phyloP scores from a whole-genome alignment of 768 basidiomycete genomes.

The Rhizopogon vulgaris region DNA sequence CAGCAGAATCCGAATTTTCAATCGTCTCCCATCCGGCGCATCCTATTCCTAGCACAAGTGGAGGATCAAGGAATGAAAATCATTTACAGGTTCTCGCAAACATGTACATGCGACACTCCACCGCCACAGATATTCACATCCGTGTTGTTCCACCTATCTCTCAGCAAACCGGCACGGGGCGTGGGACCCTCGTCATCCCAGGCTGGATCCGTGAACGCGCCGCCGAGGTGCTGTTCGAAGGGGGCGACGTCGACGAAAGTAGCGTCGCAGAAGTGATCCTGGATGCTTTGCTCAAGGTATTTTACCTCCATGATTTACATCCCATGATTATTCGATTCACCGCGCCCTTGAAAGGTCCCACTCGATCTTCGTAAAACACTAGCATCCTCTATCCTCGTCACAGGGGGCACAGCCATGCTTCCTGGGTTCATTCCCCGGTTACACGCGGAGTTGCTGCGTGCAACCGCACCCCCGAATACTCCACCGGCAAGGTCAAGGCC shows the following conservation, averaged over 20 bases:
- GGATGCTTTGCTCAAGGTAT: conserved; percentile 69
- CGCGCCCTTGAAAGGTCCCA: conserved; percentile 52
- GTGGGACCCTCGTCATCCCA: conserved; percentile 77
- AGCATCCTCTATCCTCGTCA: conserved; percentile 77
- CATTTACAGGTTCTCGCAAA: conserved; percentile 56
- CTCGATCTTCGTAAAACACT: conserved; percentile 85
- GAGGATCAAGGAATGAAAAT: conserved; percentile 10
- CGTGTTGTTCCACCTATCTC: conserved; percentile 59
- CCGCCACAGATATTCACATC: conserved; percentile 68
- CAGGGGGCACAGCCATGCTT: conserved; percentile 86
- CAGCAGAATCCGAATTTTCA: conserved; percentile 52
- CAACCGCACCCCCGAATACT: conserved; percentile 38
- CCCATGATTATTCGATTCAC: background rate
- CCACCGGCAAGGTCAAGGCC: conserved; percentile 34
- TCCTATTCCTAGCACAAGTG: conserved; percentile 15
- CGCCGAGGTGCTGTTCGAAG: conserved; percentile 86
- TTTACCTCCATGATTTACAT: background rate
- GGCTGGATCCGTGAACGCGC: conserved; percentile 94
- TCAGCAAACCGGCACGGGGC: conserved; percentile 66
- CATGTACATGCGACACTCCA: conserved; percentile 72
- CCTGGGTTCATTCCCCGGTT: conserved; percentile 91
- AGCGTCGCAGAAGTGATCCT: conserved; percentile 81
- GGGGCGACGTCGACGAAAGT: conserved; percentile 82
- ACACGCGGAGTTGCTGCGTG: conserved; percentile 67
- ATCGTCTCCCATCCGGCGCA: conserved; percentile 40